Base-by-base conservation (phyloP, 208 protist species). In the Tritrichomonas musculus region DNA sequence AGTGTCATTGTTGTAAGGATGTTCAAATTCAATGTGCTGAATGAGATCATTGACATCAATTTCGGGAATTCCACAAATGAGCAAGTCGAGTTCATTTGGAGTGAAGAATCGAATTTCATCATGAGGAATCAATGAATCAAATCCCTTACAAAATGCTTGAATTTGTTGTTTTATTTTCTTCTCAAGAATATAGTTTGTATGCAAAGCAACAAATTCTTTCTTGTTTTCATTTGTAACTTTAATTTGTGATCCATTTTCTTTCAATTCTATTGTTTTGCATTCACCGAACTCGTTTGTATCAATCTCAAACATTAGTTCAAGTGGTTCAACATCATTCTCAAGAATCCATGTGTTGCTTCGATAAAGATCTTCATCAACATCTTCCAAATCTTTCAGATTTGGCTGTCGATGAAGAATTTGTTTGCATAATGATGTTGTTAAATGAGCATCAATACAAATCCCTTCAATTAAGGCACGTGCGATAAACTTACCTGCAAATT, bases 391-490 rank as follows among this genome's bases (percentile, higher is more conserved):
- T n/a, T 95, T 93, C 92, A 98, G 97, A 41, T 97, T 95, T 1
- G 96, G 96, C 47, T 97, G 96, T 64, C 97, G 93, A 88, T 97
- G 97, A 36, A 99, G 96, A 94, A 99, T 98, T 96, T 99, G 98
- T 92, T 99, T 99, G 94, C 99, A 99, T 92, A 99, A 98, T 27
- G 97, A 95, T 22, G 97, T 96, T 9, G 98, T 99, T 93, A 99
- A 99, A 96, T 99, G 97, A 27, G 97, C 97, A 92, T 99, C 98
- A n/a, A 99, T 96, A 84, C 97, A 95, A 8, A 98, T 95, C 60
- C 69, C 69, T 33, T 36, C 69, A 44, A 75, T 75, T 17, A 75
- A 75, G 33, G 33, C 33, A 13, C 44, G 69, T 5, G 22, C 33
- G n/a, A 75, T 41, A 36, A 75, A 75, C 11, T 44, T 27, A 44